phyloP scores from a whole-genome alignment of 2,329 filamentous ascomycete species.

The Dothideomycetes sp. region DNA sequence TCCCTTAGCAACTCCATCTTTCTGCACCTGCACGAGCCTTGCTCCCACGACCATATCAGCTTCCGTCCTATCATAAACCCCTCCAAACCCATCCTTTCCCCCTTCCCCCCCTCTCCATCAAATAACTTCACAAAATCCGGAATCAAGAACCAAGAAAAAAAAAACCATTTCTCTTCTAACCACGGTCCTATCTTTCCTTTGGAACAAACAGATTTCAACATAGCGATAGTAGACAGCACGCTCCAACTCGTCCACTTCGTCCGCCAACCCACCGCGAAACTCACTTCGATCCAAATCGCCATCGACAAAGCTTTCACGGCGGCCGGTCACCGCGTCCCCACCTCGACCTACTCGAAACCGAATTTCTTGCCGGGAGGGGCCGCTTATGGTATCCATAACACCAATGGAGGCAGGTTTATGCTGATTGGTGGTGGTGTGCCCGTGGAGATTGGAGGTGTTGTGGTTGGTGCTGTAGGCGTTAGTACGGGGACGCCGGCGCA shows the following conservation, averaged over 20 bases:
- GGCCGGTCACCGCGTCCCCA: slow-evolving; percentile 44
- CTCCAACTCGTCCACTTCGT: slow-evolving; percentile 39
- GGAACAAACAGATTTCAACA: slow-evolving; percentile 37
- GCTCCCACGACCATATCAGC: too few species aligned
- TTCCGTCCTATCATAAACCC: too few species aligned
- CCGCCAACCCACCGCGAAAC: slow-evolving; percentile 41
- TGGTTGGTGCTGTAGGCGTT: slow-evolving; percentile 47
- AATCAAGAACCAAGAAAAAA: too few species aligned
- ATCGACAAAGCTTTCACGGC: slow-evolving; percentile 55
- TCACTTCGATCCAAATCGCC: slow-evolving; percentile 51
- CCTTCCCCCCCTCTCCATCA: too few species aligned
- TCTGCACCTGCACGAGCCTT: too few species aligned
- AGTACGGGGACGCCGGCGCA: slow-evolving; percentile 47
- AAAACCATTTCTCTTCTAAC: neutral
- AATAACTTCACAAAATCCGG: too few species aligned
- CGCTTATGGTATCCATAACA: slow-evolving; percentile 44
- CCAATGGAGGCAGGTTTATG: slow-evolving; percentile 45
- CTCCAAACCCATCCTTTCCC: too few species aligned
- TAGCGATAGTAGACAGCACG: slow-evolving; percentile 39
- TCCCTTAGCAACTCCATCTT: too few species aligned
- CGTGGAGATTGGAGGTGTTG: slow-evolving; percentile 39
- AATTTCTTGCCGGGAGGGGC: slow-evolving; percentile 43
- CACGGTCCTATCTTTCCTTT: neutral
- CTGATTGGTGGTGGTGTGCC: slow-evolving; percentile 47
- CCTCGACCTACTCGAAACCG: slow-evolving; percentile 43